Conservation (phyloP, 192 early-diverging fungal species). For the Linnemannia exigua region DNA sequence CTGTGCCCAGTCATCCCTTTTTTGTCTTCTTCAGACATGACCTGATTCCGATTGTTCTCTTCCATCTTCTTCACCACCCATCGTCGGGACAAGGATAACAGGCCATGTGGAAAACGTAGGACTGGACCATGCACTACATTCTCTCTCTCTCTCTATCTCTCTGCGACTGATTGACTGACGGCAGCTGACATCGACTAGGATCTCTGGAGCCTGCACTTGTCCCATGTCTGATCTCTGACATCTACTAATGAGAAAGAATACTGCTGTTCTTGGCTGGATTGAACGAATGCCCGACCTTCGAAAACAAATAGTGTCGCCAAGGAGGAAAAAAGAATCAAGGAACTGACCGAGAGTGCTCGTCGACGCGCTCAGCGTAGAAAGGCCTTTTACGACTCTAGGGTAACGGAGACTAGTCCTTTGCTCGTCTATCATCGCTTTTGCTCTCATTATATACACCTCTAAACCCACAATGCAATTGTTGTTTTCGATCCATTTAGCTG, state of each 20-base stretch:
- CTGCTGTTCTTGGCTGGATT: constrained; percentile 4
- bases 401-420: not conserved
- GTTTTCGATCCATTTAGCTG: constrained; percentile 15
- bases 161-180: not conserved
- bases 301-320: constrained; percentile 25
- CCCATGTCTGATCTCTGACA: not conserved
- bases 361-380: constrained; percentile 45
- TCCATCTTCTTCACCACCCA: not conserved
- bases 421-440: not conserved
- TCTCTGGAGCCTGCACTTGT: not conserved
- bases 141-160: not conserved
- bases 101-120: constrained; percentile 38
- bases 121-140: not conserved
- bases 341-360: constrained; percentile 27
- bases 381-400: constrained; percentile 48
- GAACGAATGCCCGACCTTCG: not conserved
- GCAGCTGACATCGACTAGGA: not conserved
- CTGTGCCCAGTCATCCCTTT: not conserved
- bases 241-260: constrained; percentile 2
- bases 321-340: constrained; percentile 49
- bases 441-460: not conserved
- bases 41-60: not conserved
- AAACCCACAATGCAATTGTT: not conserved
- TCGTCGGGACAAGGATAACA: not conserved
- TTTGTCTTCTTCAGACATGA: not conserved